These are phyloP conservation scores for Penicillium sp. DNA, from an alignment of 2,329 filamentous ascomycete genomes.

Conservation along the genomic window DNA sequence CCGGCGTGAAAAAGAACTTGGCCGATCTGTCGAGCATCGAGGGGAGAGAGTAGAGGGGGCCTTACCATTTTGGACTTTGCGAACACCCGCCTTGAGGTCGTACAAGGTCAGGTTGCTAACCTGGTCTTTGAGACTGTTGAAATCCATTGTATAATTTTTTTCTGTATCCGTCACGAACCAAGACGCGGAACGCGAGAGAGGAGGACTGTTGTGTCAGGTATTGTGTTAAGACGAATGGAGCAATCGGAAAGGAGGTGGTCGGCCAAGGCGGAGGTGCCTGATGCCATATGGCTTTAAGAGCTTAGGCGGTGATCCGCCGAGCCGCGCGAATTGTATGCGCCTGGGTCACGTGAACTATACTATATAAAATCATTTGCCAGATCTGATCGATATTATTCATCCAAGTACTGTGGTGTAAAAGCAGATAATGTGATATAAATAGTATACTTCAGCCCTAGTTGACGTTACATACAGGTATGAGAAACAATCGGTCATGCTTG, in stretches of 20 bases:
- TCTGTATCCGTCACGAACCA: constrained; percentile 2
- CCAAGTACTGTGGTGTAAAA: too few species aligned
- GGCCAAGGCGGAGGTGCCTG: constrained; percentile 7
- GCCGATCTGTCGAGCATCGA: too few species aligned
- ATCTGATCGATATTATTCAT: neutral
- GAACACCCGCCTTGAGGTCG: constrained; percentile 89
- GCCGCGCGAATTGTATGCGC: neutral
- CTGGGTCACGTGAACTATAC: neutral
- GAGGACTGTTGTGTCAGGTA: constrained; percentile 4
- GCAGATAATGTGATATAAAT: neutral
- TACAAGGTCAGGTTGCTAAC: constrained; percentile 91
- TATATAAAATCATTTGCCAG: neutral
- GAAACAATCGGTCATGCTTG: neutral
- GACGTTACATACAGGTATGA: constrained; percentile 11
- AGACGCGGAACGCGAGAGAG: too few species aligned
- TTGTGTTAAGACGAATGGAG: neutral
- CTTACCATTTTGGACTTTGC: constrained; percentile 93
- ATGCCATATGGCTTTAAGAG: constrained; percentile 10
- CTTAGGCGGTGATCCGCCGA: neutral
- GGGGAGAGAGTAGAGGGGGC: neutral
- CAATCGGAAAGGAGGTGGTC: neutral
- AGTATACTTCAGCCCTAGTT: neutral
- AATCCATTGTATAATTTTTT: constrained; percentile 63
- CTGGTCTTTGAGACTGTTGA: constrained; percentile 77
- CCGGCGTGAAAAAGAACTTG: neutral